Conservation (phyloP, 139 green algal genomes). For the Chlamydomonas schloesseri region DNA sequence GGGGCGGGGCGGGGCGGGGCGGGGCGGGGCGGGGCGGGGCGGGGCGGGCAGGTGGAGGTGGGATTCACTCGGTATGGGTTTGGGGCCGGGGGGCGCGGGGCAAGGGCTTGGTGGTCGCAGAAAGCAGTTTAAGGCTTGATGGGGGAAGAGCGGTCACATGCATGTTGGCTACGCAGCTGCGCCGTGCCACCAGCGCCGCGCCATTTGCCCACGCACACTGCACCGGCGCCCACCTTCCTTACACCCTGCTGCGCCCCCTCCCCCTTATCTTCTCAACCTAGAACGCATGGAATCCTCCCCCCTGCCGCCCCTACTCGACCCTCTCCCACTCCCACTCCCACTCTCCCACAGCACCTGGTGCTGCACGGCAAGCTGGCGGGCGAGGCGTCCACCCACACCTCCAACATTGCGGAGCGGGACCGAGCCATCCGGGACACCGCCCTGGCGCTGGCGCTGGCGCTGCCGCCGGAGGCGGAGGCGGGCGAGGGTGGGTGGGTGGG, state of each 20-base stretch:
- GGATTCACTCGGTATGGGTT: too few species aligned
- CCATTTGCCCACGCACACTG: too few species aligned
- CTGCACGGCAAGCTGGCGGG: slow-evolving; percentile 66
- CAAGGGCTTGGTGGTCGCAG: too few species aligned
- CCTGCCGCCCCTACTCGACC: neutral
- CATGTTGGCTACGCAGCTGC: too few species aligned
- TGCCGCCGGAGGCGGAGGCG: neutral
- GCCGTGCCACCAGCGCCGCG: too few species aligned
- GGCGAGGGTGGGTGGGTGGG: neutral
- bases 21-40: neutral
- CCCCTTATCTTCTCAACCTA: too few species aligned
- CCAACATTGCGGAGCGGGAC: slow-evolving; percentile 66
- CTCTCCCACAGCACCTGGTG: slow-evolving; percentile 20
- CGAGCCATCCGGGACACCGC: slow-evolving; percentile 56
- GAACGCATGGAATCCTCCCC: neutral
- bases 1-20: neutral
- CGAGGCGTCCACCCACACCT: slow-evolving; percentile 66
- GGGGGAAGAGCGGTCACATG: too few species aligned
- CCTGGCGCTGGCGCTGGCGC: slow-evolving; percentile 18
- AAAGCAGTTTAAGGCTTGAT: too few species aligned
- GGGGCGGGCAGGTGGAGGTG: neutral
- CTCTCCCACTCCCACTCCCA: neutral
- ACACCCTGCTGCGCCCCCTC: too few species aligned
- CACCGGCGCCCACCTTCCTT: too few species aligned
- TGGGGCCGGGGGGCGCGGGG: too few species aligned